A percentile compares a stretch with the other conserved stretches of the same genome.
Conservation (phyloP, 768 basidiomycete species). For the Leccinum boreale region DNA sequence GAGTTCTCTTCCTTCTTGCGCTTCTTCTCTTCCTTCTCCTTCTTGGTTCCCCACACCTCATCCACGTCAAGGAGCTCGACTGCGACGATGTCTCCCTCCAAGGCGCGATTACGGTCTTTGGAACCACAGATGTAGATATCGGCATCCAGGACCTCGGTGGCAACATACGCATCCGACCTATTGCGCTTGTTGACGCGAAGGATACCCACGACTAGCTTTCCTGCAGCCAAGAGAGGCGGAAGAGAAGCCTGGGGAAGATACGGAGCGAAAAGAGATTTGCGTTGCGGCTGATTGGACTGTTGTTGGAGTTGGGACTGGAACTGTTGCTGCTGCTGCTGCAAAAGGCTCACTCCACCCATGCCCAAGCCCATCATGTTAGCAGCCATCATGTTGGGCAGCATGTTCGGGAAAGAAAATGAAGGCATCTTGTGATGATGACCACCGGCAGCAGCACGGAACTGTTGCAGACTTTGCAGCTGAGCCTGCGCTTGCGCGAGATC, state of each 20-base stretch:
- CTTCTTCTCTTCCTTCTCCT: constrained; percentile 99
- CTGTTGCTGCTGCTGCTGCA: constrained; percentile 92
- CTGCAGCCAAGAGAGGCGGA: constrained; percentile 92
- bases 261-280: constrained; percentile 97
- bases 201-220: constrained; percentile 96
- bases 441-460: constrained; percentile 93
- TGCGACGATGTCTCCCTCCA: constrained; percentile 98
- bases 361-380: constrained; percentile 94
- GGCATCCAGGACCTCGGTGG: constrained; percentile 96
- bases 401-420: constrained; percentile 97
- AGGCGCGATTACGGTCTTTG: constrained; percentile 95
- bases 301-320: constrained; percentile 96
- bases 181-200: constrained; percentile 98
- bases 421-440: constrained; percentile 97
- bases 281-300: constrained; percentile 86
- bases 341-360: constrained; percentile 75
- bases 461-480: constrained; percentile 91
- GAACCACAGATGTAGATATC: constrained; percentile 99
- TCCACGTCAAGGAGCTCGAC: constrained; percentile 97
- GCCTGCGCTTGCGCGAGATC: constrained; percentile 97
- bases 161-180: constrained; percentile 96
- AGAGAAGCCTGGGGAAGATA: constrained; percentile 98
- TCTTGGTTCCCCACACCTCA: constrained; percentile 98
- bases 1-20: constrained; percentile 99
- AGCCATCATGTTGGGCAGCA: constrained; percentile 96